Evolutionary conservation across 495 filamentous ascomycete genomes (phyloP).

Genomic region (Penicillium flavigenum): DNA sequence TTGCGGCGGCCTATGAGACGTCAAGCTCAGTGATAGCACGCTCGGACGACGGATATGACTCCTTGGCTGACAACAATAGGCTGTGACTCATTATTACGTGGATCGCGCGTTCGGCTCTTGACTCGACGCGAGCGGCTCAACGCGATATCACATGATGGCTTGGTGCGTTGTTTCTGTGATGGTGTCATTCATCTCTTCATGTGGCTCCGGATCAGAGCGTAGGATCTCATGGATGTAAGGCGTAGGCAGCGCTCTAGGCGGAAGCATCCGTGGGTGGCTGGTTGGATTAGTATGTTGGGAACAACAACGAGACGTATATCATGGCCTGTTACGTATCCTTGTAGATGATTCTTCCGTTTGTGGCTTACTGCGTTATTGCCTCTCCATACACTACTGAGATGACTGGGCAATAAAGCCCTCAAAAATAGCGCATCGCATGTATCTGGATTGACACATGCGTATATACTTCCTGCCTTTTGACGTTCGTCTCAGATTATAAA

Average conservation of each 20-base stretch:
- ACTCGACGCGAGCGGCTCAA: slow-evolving; percentile 4
- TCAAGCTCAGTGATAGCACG: neutral
- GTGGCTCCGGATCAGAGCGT: neutral
- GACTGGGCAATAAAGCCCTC: neutral
- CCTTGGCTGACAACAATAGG: slow-evolving; percentile 2
- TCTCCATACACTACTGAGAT: neutral
- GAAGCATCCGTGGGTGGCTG: too few relatives aligned
- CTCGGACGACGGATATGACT: neutral
- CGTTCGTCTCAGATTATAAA: too few relatives aligned
- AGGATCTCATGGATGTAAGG: neutral
- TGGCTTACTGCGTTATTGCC: neutral
- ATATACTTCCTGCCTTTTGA: neutral
- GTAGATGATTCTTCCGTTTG: neutral
- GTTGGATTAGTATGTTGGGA: neutral
- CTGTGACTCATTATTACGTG: slow-evolving; percentile 11
- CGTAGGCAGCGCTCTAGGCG: neutral
- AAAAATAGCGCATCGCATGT: neutral
- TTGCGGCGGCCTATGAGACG: slow-evolving; percentile 1
- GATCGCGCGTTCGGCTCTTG: slow-evolving; percentile 1
- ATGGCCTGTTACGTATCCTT: neutral
- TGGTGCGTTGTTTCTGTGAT: neutral
- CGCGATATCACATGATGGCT: slow-evolving; percentile 6
- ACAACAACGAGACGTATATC: neutral
- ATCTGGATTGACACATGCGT: neutral
- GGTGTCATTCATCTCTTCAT: neutral